Percentiles rank a stretch among this genome's conserved stretches.
Evolutionary conservation across 495 filamentous ascomycete genomes (phyloP).

Genomic region (Penicillium herquei): DNA sequence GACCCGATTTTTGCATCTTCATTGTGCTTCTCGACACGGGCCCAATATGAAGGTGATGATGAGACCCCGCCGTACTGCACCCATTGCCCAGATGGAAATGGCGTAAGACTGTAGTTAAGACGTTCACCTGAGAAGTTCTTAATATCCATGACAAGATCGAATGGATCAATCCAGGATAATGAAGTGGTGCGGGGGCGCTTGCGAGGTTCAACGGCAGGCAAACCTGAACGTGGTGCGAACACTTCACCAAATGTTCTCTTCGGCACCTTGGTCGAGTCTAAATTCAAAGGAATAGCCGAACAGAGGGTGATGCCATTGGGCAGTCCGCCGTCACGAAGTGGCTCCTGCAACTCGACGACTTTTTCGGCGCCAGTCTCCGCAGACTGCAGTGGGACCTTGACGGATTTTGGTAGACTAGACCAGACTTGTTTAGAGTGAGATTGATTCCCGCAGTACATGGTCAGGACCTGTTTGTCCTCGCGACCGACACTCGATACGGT

Average conservation of each 20-base stretch:
- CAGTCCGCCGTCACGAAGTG: conserved; percentile 60
- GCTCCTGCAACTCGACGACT: conserved; percentile 43
- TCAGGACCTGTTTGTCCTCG: conserved; percentile 61
- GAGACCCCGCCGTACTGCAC: conserved; percentile 44
- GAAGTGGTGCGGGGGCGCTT: conserved; percentile 28
- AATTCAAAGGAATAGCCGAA: conserved; percentile 61
- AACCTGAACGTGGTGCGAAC: conserved; percentile 67
- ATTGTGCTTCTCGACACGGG: conserved; percentile 38
- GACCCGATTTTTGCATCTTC: conserved; percentile 9
- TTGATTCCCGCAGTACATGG: conserved; percentile 49
- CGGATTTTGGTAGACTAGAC: conserved; percentile 69
- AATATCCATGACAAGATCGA: conserved; percentile 39
- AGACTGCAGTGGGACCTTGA: conserved; percentile 32
- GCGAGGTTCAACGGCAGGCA: conserved; percentile 65
- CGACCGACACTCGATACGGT: conserved; percentile 27
- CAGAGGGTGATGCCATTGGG: conserved; percentile 71
- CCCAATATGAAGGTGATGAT: conserved; percentile 42
- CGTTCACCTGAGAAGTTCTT: conserved; percentile 37
- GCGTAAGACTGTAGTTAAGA: conserved; percentile 41
- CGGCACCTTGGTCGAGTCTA: conserved; percentile 35
- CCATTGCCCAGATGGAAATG: conserved; percentile 42
- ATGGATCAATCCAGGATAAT: conserved; percentile 41
- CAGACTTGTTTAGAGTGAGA: conserved; percentile 72
- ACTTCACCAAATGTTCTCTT: conserved; percentile 74
- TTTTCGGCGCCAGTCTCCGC: conserved; percentile 43